Evolutionary conservation across 805 yeast genomes (phyloP).

Genomic region (Cyberlindnera xishuangbannaensis): DNA sequence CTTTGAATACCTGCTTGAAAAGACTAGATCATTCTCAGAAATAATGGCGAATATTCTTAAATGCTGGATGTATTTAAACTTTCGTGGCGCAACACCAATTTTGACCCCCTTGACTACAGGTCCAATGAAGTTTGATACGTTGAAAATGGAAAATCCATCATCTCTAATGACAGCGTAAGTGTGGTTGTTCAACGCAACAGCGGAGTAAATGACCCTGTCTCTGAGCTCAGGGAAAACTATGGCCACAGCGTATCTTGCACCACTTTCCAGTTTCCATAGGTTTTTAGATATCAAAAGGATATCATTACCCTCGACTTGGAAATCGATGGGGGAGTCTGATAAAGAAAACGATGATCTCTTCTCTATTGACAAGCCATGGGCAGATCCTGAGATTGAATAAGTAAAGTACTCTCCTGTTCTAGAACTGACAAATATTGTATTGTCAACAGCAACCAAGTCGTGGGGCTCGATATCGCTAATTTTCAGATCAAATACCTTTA

Average conservation of each 20-base stretch:
- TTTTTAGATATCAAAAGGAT: slow-evolving; percentile 16
- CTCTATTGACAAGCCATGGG: background rate
- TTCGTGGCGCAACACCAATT: slow-evolving; percentile 24
- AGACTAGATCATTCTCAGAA: slow-evolving; percentile 17
- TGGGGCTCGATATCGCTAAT: slow-evolving; percentile 13
- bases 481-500: background rate
- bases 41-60: slow-evolving; percentile 20
- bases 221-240: slow-evolving; percentile 18
- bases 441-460: slow-evolving; percentile 15
- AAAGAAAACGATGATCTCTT: slow-evolving; percentile 4
- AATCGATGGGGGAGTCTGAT: slow-evolving; percentile 16
- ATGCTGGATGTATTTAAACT: slow-evolving; percentile 23
- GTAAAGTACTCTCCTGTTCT: slow-evolving; percentile 16
- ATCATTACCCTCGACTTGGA: slow-evolving; percentile 8
- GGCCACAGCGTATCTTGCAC: slow-evolving; percentile 11
- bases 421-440: slow-evolving; percentile 18
- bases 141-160: slow-evolving; percentile 28
- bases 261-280: slow-evolving; percentile 16
- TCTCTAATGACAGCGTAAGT: slow-evolving; percentile 26
- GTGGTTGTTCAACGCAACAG: slow-evolving; percentile 5
- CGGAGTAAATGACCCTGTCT: slow-evolving; percentile 13
- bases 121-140: slow-evolving; percentile 11
- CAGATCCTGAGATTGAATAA: slow-evolving; percentile 3
- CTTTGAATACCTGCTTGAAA: slow-evolving; percentile 14
- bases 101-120: slow-evolving; percentile 22